Evolutionary conservation across 441 rosid species (phyloP).

Genomic region (Bocquillonia castaneifolia): DNA sequence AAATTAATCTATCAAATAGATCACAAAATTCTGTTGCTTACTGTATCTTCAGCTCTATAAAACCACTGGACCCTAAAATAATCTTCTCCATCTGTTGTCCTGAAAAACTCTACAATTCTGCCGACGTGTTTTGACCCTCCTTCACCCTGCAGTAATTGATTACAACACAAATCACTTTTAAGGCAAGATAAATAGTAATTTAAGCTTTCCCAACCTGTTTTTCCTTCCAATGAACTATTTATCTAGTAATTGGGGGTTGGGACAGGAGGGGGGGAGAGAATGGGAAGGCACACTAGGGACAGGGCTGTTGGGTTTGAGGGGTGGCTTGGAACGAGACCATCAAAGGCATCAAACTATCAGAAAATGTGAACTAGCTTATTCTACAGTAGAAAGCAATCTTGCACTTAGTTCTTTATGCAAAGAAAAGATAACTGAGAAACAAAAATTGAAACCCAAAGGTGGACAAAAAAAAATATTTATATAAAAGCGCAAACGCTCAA

Average conservation of each 20-base stretch:
- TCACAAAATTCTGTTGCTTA: slow-evolving; percentile 33
- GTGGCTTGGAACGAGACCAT: neutral
- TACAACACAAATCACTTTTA: neutral
- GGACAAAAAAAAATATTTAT: neutral
- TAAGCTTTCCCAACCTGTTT: neutral
- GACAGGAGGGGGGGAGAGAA: neutral
- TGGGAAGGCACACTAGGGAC: too few relatives aligned
- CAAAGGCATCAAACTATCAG: neutral
- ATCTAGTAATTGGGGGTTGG: neutral
- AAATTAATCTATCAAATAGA: slow-evolving; percentile 18
- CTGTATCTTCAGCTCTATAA: slow-evolving; percentile 88
- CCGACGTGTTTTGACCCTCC: slow-evolving; percentile 56
- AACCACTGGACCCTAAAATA: slow-evolving; percentile 93
- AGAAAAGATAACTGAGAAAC: neutral
- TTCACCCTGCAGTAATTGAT: slow-evolving; percentile 56
- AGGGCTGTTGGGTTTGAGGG: too few relatives aligned
- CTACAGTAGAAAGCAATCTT: neutral
- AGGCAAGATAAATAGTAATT: neutral
- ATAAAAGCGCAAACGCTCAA: neutral
- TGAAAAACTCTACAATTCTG: slow-evolving; percentile 71
- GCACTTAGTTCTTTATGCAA: neutral
- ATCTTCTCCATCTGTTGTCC: slow-evolving; percentile 55
- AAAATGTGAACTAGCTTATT: neutral
- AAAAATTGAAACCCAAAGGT: neutral
- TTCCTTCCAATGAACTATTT: neutral